Conservation (phyloP, 2,329 filamentous ascomycete genomes). For the Pseudocercospora fijiensis region DNA sequence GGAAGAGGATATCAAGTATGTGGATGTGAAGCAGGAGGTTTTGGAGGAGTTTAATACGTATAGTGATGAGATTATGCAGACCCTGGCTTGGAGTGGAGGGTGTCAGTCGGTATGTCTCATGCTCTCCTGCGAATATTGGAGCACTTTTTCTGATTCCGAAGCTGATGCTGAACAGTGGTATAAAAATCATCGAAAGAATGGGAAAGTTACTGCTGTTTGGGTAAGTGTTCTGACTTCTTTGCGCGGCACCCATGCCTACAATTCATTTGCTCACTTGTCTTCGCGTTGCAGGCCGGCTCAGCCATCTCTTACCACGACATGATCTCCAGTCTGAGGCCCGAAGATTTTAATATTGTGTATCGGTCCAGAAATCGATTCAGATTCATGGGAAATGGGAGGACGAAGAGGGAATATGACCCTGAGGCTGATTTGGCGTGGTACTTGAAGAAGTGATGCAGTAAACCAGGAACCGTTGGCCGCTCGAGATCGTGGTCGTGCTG, state of each 20-base stretch:
- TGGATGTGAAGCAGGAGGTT: slow-evolving; percentile 30
- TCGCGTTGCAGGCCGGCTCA: slow-evolving; percentile 32
- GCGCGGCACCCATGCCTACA: too few species aligned
- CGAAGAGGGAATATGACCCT: slow-evolving; percentile 34
- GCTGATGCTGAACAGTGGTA: slow-evolving; percentile 26
- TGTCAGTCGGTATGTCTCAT: slow-evolving; percentile 29
- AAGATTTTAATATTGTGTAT: slow-evolving; percentile 53
- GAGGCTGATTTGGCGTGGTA: slow-evolving; percentile 31
- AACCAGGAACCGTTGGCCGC: too few species aligned
- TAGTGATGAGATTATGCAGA: slow-evolving; percentile 36
- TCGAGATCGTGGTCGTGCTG: too few species aligned
- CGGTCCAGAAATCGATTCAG: slow-evolving; percentile 46
- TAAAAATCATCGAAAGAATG: slow-evolving; percentile 34
- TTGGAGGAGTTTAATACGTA: slow-evolving; percentile 37
- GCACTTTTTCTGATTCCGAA: neutral
- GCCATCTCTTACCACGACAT: slow-evolving; percentile 34
- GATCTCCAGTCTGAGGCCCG: slow-evolving; percentile 44
- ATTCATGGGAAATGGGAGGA: slow-evolving; percentile 53
- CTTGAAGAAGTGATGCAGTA: slow-evolving; percentile 22
- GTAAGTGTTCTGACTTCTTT: neutral
- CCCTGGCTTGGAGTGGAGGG: slow-evolving; percentile 34
- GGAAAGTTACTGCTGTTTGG: slow-evolving; percentile 37
- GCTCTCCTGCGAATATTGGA: neutral
- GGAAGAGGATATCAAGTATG: slow-evolving; percentile 33
- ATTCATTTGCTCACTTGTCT: too few species aligned